phyloP scores from a whole-genome alignment of 2,329 filamentous ascomycete genomes.

The Epichloe coenophiala region DNA sequence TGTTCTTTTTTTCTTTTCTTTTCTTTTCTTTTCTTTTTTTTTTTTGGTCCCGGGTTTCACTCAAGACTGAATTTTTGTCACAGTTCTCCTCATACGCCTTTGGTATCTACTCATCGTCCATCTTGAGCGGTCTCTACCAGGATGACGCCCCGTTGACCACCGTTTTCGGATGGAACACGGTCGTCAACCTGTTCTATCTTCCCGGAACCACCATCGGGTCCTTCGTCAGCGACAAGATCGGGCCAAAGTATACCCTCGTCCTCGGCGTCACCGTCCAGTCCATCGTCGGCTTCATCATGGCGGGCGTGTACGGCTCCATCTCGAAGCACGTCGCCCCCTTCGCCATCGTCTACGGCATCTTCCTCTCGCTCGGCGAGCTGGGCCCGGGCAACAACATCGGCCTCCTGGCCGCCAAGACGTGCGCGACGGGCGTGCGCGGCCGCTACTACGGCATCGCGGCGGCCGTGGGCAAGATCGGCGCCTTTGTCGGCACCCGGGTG shows the following conservation, averaged over 20 bases:
- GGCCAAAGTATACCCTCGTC: slow-evolving; percentile 61
- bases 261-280: slow-evolving; percentile 61
- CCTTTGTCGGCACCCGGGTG: slow-evolving; percentile 75
- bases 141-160: slow-evolving; percentile 54
- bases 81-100: slow-evolving; percentile 59
- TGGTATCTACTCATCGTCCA: slow-evolving; percentile 54
- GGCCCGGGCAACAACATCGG: slow-evolving; percentile 90
- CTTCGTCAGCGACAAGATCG: slow-evolving; percentile 63
- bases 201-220: slow-evolving; percentile 70
- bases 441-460: slow-evolving; percentile 60
- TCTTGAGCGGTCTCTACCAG: slow-evolving; percentile 48
- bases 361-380: slow-evolving; percentile 32
- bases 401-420: slow-evolving; percentile 74
- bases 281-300: slow-evolving; percentile 78
- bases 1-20: too few species aligned
- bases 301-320: slow-evolving; percentile 48
- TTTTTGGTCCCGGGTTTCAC: too few species aligned
- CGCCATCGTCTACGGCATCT: slow-evolving; percentile 23
- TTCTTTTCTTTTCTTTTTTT: too few species aligned
- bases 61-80: slow-evolving; percentile 55
- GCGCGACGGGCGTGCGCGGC: slow-evolving; percentile 72
- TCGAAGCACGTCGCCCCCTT: slow-evolving; percentile 28
- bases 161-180: slow-evolving; percentile 74
- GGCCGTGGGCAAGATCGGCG: slow-evolving; percentile 62
- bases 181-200: slow-evolving; percentile 81